Conservation (phyloP, 2,329 filamentous ascomycete genomes). For the Pseudovirgaria hyperparasitica region DNA sequence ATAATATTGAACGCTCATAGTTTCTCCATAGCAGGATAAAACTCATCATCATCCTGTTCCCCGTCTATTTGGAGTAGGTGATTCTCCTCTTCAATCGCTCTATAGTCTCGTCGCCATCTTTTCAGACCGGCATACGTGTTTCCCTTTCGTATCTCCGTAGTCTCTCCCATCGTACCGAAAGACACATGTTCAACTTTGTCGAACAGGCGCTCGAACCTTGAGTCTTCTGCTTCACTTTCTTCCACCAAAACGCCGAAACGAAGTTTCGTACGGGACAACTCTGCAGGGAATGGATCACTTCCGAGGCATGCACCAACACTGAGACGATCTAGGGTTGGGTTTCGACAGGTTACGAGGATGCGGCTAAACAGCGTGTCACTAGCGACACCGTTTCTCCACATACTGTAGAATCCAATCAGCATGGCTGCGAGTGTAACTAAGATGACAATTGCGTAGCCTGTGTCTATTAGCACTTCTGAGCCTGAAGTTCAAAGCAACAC, state of each 20-base stretch:
- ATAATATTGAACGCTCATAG: too few relatives aligned
- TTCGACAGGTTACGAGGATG: conserved; percentile 25
- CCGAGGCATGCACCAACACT: conserved; percentile 28
- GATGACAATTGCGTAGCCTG: conserved; percentile 22
- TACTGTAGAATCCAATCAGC: conserved; percentile 18
- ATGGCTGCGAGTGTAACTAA: conserved; percentile 15
- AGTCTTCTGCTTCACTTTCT: conserved; percentile 17
- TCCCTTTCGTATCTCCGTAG: conserved; percentile 23
- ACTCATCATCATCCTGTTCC: too few relatives aligned
- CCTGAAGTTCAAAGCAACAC: too few relatives aligned
- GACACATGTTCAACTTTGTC: conserved; percentile 24
- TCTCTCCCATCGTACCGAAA: conserved; percentile 25
- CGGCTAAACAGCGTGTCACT: conserved; percentile 23
- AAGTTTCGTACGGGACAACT: conserved; percentile 22
- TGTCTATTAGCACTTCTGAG: too few relatives aligned
- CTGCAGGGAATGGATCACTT: conserved; percentile 27
- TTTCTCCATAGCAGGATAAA: too few relatives aligned
- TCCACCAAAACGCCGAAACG: conserved; percentile 27
- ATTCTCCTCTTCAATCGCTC: conserved; percentile 1
- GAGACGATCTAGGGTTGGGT: conserved; percentile 23
- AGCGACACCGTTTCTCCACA: conserved; percentile 22
- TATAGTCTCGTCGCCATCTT: conserved; percentile 9
- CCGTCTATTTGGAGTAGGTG: too few relatives aligned
- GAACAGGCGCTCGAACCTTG: conserved; percentile 14
- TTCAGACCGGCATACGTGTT: conserved; percentile 23